A percentile compares a stretch with the other conserved stretches of the same genome.
These are phyloP conservation scores for Penicillium polonicum DNA, from an alignment of 2,329 filamentous ascomycete genomes.

Conservation along the genomic window DNA sequence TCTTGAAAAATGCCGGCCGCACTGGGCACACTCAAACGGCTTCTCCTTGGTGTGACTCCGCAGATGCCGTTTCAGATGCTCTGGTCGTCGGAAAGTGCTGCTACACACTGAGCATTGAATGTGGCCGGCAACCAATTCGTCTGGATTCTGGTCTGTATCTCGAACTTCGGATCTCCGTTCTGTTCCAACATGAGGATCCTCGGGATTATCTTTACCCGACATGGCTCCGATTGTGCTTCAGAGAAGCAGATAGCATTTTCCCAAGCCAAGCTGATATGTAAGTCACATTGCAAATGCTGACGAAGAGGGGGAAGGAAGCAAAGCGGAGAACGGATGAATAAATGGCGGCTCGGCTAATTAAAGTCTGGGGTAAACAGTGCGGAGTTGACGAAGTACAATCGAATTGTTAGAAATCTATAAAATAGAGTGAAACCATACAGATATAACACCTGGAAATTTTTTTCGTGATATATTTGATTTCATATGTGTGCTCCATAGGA, in stretches of 20 bases:
- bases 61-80: constrained; percentile 44
- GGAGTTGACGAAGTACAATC: not conserved
- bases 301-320: constrained; percentile 9
- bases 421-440: not conserved
- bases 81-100: constrained; percentile 40
- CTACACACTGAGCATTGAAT: constrained; percentile 38
- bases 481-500: not conserved
- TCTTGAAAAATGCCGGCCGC: constrained; percentile 44
- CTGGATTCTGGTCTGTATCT: constrained; percentile 7
- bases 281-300: constrained; percentile 2
- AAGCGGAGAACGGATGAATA: constrained; percentile 14
- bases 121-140: constrained; percentile 19
- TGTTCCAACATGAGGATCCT: constrained; percentile 4
- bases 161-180: not conserved
- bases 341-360: constrained; percentile 14
- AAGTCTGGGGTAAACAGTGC: not conserved
- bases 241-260: constrained; percentile 21
- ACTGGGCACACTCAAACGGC: constrained; percentile 41
- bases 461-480: not conserved
- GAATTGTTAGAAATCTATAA: not conserved
- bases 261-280: not conserved
- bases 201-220: constrained; percentile 29
- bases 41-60: constrained; percentile 44
- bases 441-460: not conserved
- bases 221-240: constrained; percentile 59